A percentile compares a stretch with the other conserved stretches of the same genome.
These are phyloP conservation scores for Tetrapisispora pingtungensis DNA, from an alignment of 805 yeast genomes.

Conservation along the genomic window DNA sequence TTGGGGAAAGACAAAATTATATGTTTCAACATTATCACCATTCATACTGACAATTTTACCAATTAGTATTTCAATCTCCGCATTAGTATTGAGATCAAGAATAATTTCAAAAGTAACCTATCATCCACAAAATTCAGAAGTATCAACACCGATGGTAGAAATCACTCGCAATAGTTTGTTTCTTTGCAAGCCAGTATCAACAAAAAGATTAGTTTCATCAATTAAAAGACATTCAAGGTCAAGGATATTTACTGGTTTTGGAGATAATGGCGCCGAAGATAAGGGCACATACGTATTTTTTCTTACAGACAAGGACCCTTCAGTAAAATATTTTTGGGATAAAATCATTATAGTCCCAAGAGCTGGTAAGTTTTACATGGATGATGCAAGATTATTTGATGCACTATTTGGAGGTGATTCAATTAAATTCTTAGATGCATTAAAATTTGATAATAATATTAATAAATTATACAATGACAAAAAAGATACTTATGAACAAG, in stretches of 20 bases:
- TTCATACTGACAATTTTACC: conserved; percentile 21
- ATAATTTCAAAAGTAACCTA: conserved; percentile 21
- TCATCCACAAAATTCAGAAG: conserved; percentile 13
- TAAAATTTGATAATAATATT: background rate
- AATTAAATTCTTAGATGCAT: background rate
- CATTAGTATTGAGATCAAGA: conserved; percentile 19
- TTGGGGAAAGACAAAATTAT: conserved; percentile 3
- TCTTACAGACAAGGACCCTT: conserved; percentile 12
- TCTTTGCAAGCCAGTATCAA: conserved; percentile 11
- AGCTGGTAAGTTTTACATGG: conserved; percentile 22
- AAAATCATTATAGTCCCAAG: conserved; percentile 23
- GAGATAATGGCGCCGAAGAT: conserved; percentile 26
- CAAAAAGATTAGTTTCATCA: conserved; percentile 9
- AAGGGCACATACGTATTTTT: conserved; percentile 20
- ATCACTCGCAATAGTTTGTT: conserved; percentile 18
- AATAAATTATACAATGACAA: background rate
- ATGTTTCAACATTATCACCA: conserved; percentile 17
- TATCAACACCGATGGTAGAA: conserved; percentile 11
- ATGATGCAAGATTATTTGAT: conserved; percentile 24
- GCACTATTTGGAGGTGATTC: conserved; percentile 22
- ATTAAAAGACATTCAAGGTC: conserved; percentile 13
- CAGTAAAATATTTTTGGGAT: conserved; percentile 10
- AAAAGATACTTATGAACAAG: background rate
- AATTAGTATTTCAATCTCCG: conserved; percentile 16
- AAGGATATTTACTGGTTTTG: conserved; percentile 23